Conservation (phyloP, 2,329 filamentous ascomycete genomes). For the Dryadomyces quercus-mongolicae region DNA sequence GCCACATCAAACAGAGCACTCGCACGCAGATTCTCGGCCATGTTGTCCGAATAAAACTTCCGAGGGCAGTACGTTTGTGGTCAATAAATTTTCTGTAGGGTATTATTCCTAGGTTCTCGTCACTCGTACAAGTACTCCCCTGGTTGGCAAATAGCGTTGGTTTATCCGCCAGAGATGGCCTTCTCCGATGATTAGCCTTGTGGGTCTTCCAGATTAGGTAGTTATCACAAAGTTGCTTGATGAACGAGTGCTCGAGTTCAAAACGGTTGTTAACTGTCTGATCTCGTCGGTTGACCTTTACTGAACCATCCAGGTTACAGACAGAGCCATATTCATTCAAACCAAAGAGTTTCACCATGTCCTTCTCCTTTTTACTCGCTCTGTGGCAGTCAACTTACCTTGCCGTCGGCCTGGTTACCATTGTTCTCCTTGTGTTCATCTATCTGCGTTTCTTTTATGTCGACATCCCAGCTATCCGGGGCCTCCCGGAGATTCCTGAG, state of each 20-base stretch:
- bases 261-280: too few species aligned
- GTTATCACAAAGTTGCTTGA: too few species aligned
- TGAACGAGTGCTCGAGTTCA: too few species aligned
- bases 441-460: constrained; percentile 1
- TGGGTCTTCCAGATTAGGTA: background rate
- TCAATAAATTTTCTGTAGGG: too few species aligned
- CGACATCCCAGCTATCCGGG: background rate
- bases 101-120: too few species aligned
- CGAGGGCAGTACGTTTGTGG: background rate
- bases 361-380: background rate
- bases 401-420: background rate
- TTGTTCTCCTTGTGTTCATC: background rate
- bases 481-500: constrained; percentile 3
- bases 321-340: too few species aligned
- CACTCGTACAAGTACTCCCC: too few species aligned
- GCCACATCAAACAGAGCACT: constrained; percentile 1
- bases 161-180: background rate
- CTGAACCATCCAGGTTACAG: too few species aligned
- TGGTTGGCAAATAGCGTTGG: background rate
- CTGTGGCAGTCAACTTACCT: background rate
- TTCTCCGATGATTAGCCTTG: background rate
- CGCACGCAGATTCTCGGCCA: background rate
- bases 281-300: too few species aligned
- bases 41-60: background rate
- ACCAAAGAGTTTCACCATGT: too few species aligned